Evolutionary conservation across 139 green algal genomes (phyloP), one percentile per base, ranked within the genome.

Genomic region (Haematococcus sp.): DNA sequence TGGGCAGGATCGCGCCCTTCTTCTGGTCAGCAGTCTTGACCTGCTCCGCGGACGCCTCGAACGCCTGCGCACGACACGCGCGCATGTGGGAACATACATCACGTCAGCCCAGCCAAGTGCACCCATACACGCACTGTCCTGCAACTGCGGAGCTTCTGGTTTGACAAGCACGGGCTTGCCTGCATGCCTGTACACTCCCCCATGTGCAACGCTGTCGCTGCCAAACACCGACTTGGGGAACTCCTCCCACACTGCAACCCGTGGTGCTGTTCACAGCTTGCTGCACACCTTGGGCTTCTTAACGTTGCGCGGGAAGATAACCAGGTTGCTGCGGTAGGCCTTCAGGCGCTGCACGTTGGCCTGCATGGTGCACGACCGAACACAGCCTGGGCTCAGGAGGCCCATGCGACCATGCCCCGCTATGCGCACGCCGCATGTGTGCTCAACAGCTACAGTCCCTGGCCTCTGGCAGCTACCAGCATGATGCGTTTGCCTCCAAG

Each of bases 291-390:
- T 98, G 65, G 94, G 91, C 91, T 97, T 97, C 83, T 95, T 95
- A 56, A 86, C 83, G 71, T 89, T 88, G 58, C 79, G 87, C 16
- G 96, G 96, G 94, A 99, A 98, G 22, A 99, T 75, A 17, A 98
- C 86, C 77, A 99, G 82, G 76, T 95, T 97, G 75, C 88, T 87
- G 84, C 93, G 95, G 95, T 98, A 99, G 15, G 89, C 89, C 92
- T 99, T 98, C 35, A 99, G 88, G 20, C 96, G 81, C 71, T 90
- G 81, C 23, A 93, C 94, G 73, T 99, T 99, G 67, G 89, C 87
- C 93, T 97, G 90, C 56, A 61, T 1, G n/a, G 4, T 4, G n/a
- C 27, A 64, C 4, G 3, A n/a, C 4, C 49, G 51, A 23, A 31
- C 65, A 40, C 28, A 46, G 23, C 16, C 15, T 63, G 15, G 25